phyloP scores from a whole-genome alignment of 805 yeast genomes.

The Wickerhamiella galacta region DNA sequence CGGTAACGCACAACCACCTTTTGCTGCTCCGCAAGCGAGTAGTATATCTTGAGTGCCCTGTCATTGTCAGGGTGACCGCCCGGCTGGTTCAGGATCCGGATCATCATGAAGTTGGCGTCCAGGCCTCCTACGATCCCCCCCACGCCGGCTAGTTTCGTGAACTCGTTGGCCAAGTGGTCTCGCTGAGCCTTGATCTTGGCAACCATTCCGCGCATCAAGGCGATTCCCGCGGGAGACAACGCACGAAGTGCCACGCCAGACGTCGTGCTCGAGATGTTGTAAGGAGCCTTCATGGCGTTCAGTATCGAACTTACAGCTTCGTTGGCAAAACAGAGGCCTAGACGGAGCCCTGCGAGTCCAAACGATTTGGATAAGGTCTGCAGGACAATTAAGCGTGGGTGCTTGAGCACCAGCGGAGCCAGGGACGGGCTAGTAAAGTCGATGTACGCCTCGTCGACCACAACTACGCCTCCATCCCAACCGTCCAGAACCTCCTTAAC shows the following conservation, averaged over 20 bases:
- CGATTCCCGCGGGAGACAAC: conserved; percentile 38
- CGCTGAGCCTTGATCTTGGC: conserved; percentile 39
- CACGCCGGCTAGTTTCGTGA: conserved; percentile 43
- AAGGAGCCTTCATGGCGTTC: conserved; percentile 91
- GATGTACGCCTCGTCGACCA: conserved; percentile 84
- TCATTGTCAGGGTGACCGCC: conserved; percentile 49
- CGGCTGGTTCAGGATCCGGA: conserved; percentile 46
- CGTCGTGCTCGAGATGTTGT: conserved; percentile 73
- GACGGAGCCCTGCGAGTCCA: conserved; percentile 87
- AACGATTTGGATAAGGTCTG: conserved; percentile 91
- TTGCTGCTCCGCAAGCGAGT: conserved; percentile 48
- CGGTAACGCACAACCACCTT: conserved; percentile 80
- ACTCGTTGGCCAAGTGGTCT: conserved; percentile 31
- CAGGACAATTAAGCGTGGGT: conserved; percentile 69
- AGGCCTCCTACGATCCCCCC: conserved; percentile 69
- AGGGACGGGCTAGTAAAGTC: conserved; percentile 71
- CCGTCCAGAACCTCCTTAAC: conserved; percentile 32
- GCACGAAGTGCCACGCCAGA: conserved; percentile 64
- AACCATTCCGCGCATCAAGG: conserved; percentile 40
- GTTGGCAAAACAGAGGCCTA: conserved; percentile 64
- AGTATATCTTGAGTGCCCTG: conserved; percentile 50
- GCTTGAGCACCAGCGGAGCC: conserved; percentile 61
- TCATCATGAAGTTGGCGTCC: conserved; percentile 71
- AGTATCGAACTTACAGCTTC: conserved; percentile 45
- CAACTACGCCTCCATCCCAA: conserved; percentile 64